These are phyloP conservation scores for Auriscalpium orientale DNA, from an alignment of 768 basidiomycete genomes.

Conservation along the genomic window DNA sequence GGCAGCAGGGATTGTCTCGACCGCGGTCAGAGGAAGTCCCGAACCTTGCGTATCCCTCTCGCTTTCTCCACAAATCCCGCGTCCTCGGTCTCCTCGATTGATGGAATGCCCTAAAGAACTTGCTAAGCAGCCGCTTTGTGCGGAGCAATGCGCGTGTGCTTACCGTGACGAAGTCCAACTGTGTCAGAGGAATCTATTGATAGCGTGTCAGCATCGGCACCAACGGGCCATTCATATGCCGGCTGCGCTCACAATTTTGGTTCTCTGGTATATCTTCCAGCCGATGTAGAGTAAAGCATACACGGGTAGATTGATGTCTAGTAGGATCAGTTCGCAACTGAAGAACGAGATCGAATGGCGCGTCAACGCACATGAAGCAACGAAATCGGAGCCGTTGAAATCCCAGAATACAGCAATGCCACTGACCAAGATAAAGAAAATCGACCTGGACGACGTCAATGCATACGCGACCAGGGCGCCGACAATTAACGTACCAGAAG, in stretches of 20 bases:
- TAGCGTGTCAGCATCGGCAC: neutral
- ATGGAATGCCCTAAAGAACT: constrained; percentile 5
- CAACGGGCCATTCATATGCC: neutral
- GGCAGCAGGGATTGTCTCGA: no score
- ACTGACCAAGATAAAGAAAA: constrained; percentile 11
- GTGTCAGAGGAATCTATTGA: constrained; percentile 1
- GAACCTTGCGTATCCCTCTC: neutral
- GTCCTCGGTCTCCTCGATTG: constrained; percentile 11
- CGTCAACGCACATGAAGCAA: constrained; percentile 10
- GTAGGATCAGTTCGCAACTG: no score
- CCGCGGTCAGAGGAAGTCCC: constrained; percentile 3
- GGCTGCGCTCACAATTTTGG: constrained; percentile 9
- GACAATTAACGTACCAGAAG: constrained; percentile 8
- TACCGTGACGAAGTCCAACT: constrained; percentile 13
- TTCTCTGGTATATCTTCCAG: constrained; percentile 11
- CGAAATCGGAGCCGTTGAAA: constrained; percentile 10
- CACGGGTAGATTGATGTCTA: constrained; percentile 11
- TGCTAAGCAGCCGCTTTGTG: neutral
- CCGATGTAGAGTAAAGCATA: constrained; percentile 9
- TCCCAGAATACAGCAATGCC: constrained; percentile 12
- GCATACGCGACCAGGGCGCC: neutral
- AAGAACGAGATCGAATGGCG: no score
- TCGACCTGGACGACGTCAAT: constrained; percentile 1
- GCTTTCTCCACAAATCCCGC: constrained; percentile 1
- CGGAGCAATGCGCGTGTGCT: neutral